These are phyloP conservation scores for Lipomyces sp. DNA, from an alignment of 805 yeast genomes.

Conservation along the genomic window DNA sequence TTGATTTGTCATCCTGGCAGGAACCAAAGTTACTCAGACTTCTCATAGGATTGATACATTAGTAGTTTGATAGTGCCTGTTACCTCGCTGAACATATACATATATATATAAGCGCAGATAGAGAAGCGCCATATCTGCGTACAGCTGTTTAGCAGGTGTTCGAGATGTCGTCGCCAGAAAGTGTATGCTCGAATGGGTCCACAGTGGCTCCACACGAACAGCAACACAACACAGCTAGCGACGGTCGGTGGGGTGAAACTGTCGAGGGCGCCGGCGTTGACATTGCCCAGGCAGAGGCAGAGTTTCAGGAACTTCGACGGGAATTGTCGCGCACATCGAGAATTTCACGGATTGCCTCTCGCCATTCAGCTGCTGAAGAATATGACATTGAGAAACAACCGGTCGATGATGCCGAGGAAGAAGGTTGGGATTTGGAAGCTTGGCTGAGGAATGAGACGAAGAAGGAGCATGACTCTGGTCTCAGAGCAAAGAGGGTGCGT, in stretches of 20 bases:
- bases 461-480: constrained; percentile 11
- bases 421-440: constrained; percentile 15
- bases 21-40: no score
- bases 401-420: not conserved
- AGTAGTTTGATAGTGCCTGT: no score
- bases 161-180: not conserved
- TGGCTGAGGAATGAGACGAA: constrained; percentile 16
- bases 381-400: constrained; percentile 11
- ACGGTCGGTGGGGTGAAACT: constrained; percentile 19
- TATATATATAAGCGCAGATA: not conserved
- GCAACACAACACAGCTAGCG: not conserved
- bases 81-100: no score
- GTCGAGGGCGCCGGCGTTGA: constrained; percentile 18
- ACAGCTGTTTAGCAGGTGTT: not conserved
- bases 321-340: constrained; percentile 10
- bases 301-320: constrained; percentile 18
- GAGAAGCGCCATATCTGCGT: not conserved
- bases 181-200: not conserved
- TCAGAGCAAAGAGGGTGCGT: constrained; percentile 8
- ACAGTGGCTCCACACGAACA: not conserved
- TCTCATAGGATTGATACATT: no score
- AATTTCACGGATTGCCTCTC: not conserved
- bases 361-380: not conserved
- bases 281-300: constrained; percentile 10
- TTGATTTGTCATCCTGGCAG: no score